Evolutionary conservation across 2,329 filamentous ascomycete genomes (phyloP), one percentile per base, ranked within the genome.

Genomic region (Chrysoporthe cubensis): DNA sequence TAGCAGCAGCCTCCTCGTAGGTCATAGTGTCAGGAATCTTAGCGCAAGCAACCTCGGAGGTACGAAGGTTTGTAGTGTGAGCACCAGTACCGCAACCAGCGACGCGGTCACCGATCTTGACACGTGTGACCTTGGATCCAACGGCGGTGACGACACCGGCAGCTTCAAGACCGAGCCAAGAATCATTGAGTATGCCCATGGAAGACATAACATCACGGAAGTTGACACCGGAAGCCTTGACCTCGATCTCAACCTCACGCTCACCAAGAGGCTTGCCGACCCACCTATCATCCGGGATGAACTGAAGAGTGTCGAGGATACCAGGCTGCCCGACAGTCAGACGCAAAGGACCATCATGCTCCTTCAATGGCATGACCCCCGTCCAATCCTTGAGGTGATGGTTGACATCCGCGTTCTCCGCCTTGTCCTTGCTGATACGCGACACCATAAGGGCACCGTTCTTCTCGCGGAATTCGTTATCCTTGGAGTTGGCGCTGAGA

Each of bases 121-220:
- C 58, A 40, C 62, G 54, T 11, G 61, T 67, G 46, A 67, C 66
- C 32, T 43, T 59, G 52, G 62, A n/a, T n/a, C 66, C 66, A 18
- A 67, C 56, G 16, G 54, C 52, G 37, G 46, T 59, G 61, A 67
- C 21, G 44, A 64, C 26, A 48, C 66, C 66, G 32, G 61, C 44
- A n/a, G 61, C 61, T 37, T 67, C 66, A 8, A 58, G 56, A 26
- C 66, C 66, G 14, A 67, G 61, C 37, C 26, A 72, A 13, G 70
- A 66, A 34, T 68, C 66, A 37, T 56, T 62, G 9, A 75, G 68
- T 52, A 75, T 72, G 16, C 74, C 74, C 70, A 75, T 74, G 6
- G 78, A 77, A 2, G 76, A 74, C 64, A 81, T 74, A 11, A 81
- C 75, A 70, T 83, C 80, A 4, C 72, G 71, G 66, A 80, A 80